Conservation (phyloP, 73 alveolate species). For the Paraurostyla sp. region DNA sequence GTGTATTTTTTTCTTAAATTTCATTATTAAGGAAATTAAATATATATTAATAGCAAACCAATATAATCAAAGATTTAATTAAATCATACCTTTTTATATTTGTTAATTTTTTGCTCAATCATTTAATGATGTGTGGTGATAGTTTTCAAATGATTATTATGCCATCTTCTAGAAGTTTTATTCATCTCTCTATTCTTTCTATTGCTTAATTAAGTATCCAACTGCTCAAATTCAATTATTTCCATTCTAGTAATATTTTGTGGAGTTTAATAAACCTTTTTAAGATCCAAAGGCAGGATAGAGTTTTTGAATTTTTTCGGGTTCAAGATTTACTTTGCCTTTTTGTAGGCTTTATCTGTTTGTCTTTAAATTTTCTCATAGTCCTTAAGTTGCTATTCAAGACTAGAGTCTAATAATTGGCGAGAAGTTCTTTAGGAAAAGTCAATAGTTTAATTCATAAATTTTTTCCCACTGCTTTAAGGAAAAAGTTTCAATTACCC, state of each 20-base stretch:
- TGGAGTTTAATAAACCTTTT: neutral
- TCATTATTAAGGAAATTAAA: too few species aligned
- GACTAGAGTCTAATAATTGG: neutral
- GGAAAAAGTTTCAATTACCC: too few species aligned
- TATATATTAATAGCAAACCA: too few species aligned
- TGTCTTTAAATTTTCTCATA: neutral
- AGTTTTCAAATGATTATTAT: neutral
- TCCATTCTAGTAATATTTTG: neutral
- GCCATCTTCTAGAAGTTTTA: constrained; percentile 12
- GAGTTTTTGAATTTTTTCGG: neutral
- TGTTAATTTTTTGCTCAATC: neutral
- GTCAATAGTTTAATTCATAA: neutral
- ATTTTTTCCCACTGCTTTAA: neutral
- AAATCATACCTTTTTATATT: neutral
- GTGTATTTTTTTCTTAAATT: too few species aligned
- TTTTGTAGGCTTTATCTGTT: neutral
- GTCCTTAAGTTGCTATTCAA: neutral
- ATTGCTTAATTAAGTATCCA: neutral
- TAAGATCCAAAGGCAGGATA: neutral
- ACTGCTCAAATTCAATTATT: neutral
- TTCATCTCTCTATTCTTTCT: constrained; percentile 33
- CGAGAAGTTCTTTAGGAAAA: neutral
- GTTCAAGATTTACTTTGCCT: neutral
- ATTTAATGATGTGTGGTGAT: neutral
- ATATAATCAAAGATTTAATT: too few species aligned